These are phyloP conservation scores for Boletus tomentosulus DNA, from an alignment of 768 basidiomycete genomes.

Conservation along the genomic window DNA sequence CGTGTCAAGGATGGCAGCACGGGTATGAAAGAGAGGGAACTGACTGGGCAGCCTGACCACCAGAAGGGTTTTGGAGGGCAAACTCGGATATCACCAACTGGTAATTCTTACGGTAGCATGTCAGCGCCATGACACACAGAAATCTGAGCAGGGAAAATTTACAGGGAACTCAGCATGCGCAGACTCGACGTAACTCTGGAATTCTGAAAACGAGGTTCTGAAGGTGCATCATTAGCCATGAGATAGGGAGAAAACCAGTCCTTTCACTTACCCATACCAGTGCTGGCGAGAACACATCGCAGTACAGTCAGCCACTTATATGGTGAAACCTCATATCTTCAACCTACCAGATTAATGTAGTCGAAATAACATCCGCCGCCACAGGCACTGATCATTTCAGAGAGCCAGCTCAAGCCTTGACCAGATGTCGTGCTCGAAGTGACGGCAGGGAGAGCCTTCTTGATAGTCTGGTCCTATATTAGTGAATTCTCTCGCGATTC, in stretches of 20 bases:
- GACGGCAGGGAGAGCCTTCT: slow-evolving; percentile 37
- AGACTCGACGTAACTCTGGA: slow-evolving; percentile 25
- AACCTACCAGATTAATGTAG: slow-evolving; percentile 33
- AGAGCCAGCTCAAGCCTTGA: slow-evolving; percentile 34
- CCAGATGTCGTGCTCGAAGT: slow-evolving; percentile 32
- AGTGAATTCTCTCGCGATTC: neutral
- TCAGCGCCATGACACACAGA: slow-evolving; percentile 2
- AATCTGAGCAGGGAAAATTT: neutral
- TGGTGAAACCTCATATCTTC: neutral
- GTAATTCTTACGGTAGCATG: slow-evolving; percentile 8
- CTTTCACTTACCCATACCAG: slow-evolving; percentile 26
- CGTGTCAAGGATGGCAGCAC: neutral
- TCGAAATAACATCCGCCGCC: slow-evolving; percentile 34
- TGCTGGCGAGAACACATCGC: slow-evolving; percentile 10
- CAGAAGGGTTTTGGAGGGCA: slow-evolving; percentile 30
- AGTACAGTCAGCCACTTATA: neutral
- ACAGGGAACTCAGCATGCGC: slow-evolving; percentile 29
- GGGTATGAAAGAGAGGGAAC: neutral
- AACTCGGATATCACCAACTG: slow-evolving; percentile 32
- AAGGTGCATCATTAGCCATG: slow-evolving; percentile 2
- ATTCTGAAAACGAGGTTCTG: slow-evolving; percentile 26
- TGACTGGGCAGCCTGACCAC: slow-evolving; percentile 29
- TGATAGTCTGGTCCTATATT: slow-evolving; percentile 25
- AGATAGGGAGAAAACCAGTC: neutral
- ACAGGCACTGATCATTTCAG: slow-evolving; percentile 33